Conservation (phyloP, 495 filamentous ascomycete genomes). For the Penicillium daleae region DNA sequence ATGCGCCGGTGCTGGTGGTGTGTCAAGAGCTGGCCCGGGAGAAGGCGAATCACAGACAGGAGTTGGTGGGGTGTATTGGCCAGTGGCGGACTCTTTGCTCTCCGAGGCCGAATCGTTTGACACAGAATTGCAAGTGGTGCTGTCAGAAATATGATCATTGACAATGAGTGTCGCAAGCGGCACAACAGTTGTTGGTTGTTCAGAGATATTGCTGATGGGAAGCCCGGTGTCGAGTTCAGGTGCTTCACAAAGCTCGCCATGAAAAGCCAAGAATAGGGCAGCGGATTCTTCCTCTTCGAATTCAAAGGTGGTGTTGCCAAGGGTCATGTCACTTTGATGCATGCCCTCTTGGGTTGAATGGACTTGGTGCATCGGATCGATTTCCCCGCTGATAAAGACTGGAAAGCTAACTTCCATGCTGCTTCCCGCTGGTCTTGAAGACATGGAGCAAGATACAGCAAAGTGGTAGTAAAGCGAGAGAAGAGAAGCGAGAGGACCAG, state of each 20-base stretch:
- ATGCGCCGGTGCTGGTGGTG: not conserved
- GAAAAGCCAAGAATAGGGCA: not conserved
- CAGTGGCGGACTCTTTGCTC: not conserved
- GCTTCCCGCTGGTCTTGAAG: not conserved
- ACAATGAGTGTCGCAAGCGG: not conserved
- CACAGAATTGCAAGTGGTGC: not conserved
- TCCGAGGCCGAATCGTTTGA: not conserved
- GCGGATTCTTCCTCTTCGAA: slow-evolving; percentile 4
- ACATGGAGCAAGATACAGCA: not conserved
- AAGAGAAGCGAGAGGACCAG: not conserved
- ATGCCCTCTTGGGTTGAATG: not conserved
- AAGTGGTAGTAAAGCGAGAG: not conserved
- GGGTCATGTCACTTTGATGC: not conserved
- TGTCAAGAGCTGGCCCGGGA: not conserved
- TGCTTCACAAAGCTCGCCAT: not conserved
- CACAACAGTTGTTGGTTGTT: not conserved
- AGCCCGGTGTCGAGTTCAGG: not conserved
- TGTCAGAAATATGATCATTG: not conserved
- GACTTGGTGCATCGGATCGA: not conserved
- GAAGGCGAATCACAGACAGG: not conserved
- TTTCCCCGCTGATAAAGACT: not conserved
- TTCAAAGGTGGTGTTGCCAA: not conserved
- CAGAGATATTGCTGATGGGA: not conserved
- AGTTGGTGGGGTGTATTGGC: not conserved
- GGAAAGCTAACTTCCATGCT: slow-evolving; percentile 1